phyloP scores from a whole-genome alignment of 257 asterid genomes.

The Solanum chaucha region DNA sequence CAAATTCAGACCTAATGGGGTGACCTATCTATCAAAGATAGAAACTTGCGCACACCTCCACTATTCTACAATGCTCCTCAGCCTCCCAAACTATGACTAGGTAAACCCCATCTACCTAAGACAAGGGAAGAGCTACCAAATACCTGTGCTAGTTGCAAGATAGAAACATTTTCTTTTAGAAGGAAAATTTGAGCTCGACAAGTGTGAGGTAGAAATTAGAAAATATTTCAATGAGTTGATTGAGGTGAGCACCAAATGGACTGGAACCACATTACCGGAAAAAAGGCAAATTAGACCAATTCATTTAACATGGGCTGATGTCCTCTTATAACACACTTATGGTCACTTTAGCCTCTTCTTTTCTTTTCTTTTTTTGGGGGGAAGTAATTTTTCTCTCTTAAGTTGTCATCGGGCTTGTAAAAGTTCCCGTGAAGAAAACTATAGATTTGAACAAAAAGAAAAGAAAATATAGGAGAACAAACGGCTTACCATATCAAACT shows the following conservation, averaged over 20 bases:
- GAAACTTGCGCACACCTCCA: background rate
- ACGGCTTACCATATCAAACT: conserved; percentile 68
- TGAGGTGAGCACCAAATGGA: background rate
- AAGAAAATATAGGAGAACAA: background rate
- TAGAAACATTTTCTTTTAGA: background rate
- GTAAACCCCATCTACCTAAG: background rate
- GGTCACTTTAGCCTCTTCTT: background rate
- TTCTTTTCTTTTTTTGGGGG: background rate
- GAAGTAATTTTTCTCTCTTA: background rate
- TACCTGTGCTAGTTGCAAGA: background rate
- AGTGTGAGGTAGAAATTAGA: background rate
- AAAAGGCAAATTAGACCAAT: background rate
- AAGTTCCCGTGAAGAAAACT: background rate
- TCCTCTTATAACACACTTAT: background rate
- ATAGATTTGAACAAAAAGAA: background rate
- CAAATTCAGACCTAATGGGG: background rate
- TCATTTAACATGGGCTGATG: background rate
- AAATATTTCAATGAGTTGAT: background rate
- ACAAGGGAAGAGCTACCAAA: background rate
- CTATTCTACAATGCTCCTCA: background rate
- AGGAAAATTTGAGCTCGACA: background rate
- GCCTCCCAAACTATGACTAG: background rate
- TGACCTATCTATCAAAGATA: background rate
- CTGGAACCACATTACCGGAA: background rate
- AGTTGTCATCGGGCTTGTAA: background rate